Percentiles rank a stretch among this genome's conserved stretches.
Conservation (phyloP, 192 early-diverging fungal genomes). For the Lobosporangium transversale region DNA sequence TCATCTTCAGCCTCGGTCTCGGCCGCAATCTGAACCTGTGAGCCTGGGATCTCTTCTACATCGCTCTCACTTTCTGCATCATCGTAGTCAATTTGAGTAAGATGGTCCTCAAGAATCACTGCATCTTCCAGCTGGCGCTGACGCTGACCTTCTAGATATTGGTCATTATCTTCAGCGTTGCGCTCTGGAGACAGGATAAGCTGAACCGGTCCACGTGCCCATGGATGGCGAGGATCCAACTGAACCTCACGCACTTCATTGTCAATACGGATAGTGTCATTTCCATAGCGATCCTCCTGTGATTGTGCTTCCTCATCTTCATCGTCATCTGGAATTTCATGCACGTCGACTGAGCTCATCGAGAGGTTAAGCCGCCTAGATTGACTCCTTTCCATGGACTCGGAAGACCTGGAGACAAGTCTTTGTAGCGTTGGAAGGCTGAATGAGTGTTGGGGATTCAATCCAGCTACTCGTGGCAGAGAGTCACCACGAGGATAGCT, state of each 20-base stretch:
- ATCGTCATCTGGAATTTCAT: conserved; percentile 28
- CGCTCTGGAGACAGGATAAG: conserved; percentile 21
- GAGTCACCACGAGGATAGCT: conserved; percentile 24
- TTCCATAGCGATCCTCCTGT: conserved; percentile 30
- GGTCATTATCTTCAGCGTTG: background rate
- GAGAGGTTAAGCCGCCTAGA: conserved; percentile 3
- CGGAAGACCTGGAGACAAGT: conserved; percentile 28
- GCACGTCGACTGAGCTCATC: conserved; percentile 15
- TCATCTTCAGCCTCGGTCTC: conserved; percentile 4
- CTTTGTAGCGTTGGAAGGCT: conserved; percentile 27
- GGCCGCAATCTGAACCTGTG: background rate
- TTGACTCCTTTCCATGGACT: conserved; percentile 27
- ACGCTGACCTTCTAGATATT: conserved; percentile 7
- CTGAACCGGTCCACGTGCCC: conserved; percentile 37
- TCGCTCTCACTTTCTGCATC: conserved; percentile 28
- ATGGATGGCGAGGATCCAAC: conserved; percentile 39
- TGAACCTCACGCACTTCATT: conserved; percentile 35
- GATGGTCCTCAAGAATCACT: conserved; percentile 18
- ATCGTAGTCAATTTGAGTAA: conserved; percentile 19
- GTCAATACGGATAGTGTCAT: conserved; percentile 32
- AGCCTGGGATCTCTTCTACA: conserved; percentile 2
- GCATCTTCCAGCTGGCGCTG: conserved; percentile 28
- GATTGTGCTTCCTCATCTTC: conserved; percentile 12
- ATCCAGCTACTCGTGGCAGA: conserved; percentile 30
- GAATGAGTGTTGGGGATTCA: conserved; percentile 14